Conservation (phyloP, 495 filamentous ascomycete species). For the Daldinia concentrica region DNA sequence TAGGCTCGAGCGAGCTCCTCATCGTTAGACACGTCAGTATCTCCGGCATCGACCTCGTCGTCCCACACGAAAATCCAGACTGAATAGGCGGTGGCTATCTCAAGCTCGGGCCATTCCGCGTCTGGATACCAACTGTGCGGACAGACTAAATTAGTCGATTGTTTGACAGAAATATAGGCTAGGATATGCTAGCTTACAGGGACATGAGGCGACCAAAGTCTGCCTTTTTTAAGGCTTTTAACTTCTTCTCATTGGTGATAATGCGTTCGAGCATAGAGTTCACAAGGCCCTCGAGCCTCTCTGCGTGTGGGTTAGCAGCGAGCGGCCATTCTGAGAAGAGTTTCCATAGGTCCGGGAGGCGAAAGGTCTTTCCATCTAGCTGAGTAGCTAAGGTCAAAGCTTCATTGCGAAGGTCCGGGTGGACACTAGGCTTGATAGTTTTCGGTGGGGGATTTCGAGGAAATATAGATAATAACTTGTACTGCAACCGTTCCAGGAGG, state of each 20-base stretch:
- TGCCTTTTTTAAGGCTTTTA: constrained; percentile 38
- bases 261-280: constrained; percentile 38
- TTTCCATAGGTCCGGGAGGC: constrained; percentile 42
- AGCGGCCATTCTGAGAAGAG: constrained; percentile 40
- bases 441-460: not conserved
- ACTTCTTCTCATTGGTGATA: constrained; percentile 43
- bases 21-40: constrained; percentile 47
- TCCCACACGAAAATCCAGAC: constrained; percentile 49
- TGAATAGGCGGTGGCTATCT: constrained; percentile 42
- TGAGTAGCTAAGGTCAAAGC: constrained; percentile 34
- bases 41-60: constrained; percentile 45
- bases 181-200: constrained; percentile 30
- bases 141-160: not conserved
- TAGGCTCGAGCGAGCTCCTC: constrained; percentile 43
- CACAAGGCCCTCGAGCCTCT: constrained; percentile 29
- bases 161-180: not conserved
- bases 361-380: constrained; percentile 38
- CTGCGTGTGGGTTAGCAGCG: constrained; percentile 35
- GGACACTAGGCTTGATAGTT: not conserved
- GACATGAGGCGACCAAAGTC: constrained; percentile 44
- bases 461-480: not conserved
- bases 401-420: constrained; percentile 15
- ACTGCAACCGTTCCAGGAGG: not conserved
- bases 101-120: constrained; percentile 45
- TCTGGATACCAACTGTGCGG: constrained; percentile 45